Base-by-base conservation (phyloP, 108 stramenopile genomes). In the Pseudonitzschia delicatissima region DNA sequence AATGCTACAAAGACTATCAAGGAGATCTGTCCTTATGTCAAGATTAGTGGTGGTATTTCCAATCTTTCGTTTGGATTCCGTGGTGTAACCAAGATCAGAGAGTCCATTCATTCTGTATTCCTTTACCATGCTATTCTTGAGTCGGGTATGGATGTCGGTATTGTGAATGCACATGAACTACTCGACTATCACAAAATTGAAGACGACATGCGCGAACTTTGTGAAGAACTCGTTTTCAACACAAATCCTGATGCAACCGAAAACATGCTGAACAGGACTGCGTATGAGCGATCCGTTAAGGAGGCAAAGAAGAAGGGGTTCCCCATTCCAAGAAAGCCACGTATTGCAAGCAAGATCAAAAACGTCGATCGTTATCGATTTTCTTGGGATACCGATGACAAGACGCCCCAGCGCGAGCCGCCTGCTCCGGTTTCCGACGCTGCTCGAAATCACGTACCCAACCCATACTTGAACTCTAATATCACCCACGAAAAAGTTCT, bases 131-230 rank as follows among this genome's bases (percentile, higher is more conserved):
- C 92, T 18, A 90, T 90, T 45, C 29, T 86, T 59, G 76, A 95
- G 55, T 87, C 93, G 26, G 97, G 97, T 37, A 98, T 98, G 97
- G 97, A 98, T 79, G 91, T 98, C 53, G 97, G 97, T 64, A 98
- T 98, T 72, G 98, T 98, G 25, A 98, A 98, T 76, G 87, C 96
- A 12, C 80, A 94, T 20, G 93, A 96, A 77, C 79, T 98, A 81
- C 50, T 96, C 21, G 66, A 76, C 5, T 52, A 91, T 42, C 71
- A 82, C 49, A 91, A 96, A 61, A 73, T 98, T n/a, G 90, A 93
- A 47, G 66, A 73, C 6, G 89, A 92, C 33, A 69, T 98, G 18
- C 80, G 68, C 35, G 36, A 70, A 40, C 67, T 88, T 15, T 92
- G 89, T 64, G 96, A 96, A 69, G 89, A 97, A 58, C 72, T 91